Base-by-base conservation (phyloP, 2,329 filamentous ascomycete species). In the Microcera coccophila region DNA sequence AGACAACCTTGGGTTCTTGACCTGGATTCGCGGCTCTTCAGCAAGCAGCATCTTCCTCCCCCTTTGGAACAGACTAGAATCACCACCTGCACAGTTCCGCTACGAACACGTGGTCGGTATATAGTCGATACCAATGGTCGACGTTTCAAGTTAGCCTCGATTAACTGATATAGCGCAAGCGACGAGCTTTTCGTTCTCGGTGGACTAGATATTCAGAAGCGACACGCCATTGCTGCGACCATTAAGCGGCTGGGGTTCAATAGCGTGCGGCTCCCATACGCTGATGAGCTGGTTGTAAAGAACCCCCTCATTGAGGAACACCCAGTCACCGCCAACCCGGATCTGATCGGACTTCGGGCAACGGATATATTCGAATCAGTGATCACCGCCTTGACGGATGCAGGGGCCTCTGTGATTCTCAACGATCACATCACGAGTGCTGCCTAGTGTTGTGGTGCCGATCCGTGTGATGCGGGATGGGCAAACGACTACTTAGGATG, bases 131-230 rank as follows among this genome's bases (percentile, higher is more conserved):
- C 70, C 8, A 57, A 66, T 2, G 77, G 74, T 29, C 69, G 72
- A 21, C 73, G 79, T 21, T 79, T 81, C 63, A 82, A 81, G 65
- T 69, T 87, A 7, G 66, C 77, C 15, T 81, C 78, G 16, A 70
- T 85, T 57, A 86, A 86, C 64, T 86, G 82, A 82, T 86, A 86
- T 59, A 82, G 83, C 24, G 82, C 76, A 3, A 84, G 79, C 57
- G 82, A 86, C 55, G 75, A 83, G 65, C 69, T 79, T 41, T 84
- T 82, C 54, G 73, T 85, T 10, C 73, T 79, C 0, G 78, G 80
- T 26, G 82, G 82, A 1, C 69, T 86, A 29, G 80, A 85, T 49
- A 65, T 81, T 17, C 73, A 75, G 55, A 80, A 85, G 62, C 79
- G 82, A 28, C 68, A 67, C 42, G 69, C 71, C 16, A 84, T 86